Base-by-base conservation (phyloP, 768 basidiomycete species). In the Candolleomyces efflorescens region DNA sequence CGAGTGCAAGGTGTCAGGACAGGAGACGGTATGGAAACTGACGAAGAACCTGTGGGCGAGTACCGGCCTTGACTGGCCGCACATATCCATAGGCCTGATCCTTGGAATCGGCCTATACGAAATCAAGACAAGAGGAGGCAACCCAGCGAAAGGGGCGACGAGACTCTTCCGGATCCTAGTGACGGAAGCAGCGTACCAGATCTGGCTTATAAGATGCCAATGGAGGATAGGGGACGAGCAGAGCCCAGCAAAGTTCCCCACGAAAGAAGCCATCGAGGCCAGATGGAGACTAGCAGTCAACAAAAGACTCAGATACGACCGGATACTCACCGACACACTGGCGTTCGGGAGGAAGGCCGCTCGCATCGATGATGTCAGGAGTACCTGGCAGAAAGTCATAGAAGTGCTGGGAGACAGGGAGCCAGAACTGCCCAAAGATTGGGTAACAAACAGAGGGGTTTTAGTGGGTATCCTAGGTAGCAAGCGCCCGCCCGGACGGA, bases 11-110 rank as follows among this genome's bases (percentile, higher is more conserved):
- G 39, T 10, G 11, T 18, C 53, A 12, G 53, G 53, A 2, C 53
- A 54, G 32, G 37, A 38, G 37, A 10, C 22, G 5, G 18, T 54
- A 3, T 54, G 53, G 53, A 23, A 54, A 9, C 3, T n/a, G 11
- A 9, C 32, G 5, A 37, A 20, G 5, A 9, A 59, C 53, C 17
- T 12, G 10, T 54, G 53, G 53, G 18, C 0, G 1, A 69, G 69
- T 53, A 12, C 36, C 0, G 23, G 49, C 1, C 71, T 27, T 3
- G 27, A 27, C 13, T 54, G 15, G 23, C 37, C 63, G 20, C 22
- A 48, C 20, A 48, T 48, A 13, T 48, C 47, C 13, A n/a, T 48
- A 17, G 47, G 47, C 5, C 12, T 22, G 13, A 22, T 48, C 4
- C 20, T 48, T 3, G 47, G 47, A 4, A 23, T 48, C 3, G 4